Conservation (phyloP, 2,329 filamentous ascomycete genomes). For the Ustilaginoidea virens region DNA sequence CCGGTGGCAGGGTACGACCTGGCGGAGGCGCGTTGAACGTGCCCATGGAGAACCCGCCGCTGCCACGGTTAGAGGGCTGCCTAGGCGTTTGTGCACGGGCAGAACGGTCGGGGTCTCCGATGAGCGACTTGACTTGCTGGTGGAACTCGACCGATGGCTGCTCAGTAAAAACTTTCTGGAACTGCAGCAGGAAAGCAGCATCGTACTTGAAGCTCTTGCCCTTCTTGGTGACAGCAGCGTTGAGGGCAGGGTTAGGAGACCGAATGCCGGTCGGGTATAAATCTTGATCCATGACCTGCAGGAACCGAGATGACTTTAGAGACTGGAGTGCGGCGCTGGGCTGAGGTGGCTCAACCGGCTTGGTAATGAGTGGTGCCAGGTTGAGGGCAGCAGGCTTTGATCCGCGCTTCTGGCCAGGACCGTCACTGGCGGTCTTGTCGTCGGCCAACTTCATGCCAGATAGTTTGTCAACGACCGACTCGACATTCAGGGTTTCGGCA, state of each 20-base stretch:
- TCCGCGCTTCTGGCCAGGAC: constrained; percentile 38
- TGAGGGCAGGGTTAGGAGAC: constrained; percentile 85
- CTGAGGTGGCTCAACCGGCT: constrained; percentile 77
- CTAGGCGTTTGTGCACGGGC: constrained; percentile 40
- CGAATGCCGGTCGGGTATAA: constrained; percentile 72
- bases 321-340: constrained; percentile 89
- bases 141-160: constrained; percentile 93
- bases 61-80: constrained; percentile 36
- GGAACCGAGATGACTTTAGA: constrained; percentile 78
- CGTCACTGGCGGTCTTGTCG: constrained; percentile 28
- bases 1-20: constrained; percentile 48
- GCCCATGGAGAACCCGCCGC: constrained; percentile 50
- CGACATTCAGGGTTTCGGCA: constrained; percentile 19
- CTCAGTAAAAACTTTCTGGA: constrained; percentile 91
- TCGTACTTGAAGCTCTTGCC: constrained; percentile 85
- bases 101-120: constrained; percentile 62
- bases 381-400: constrained; percentile 79
- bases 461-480: constrained; percentile 31
- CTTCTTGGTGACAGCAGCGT: constrained; percentile 64
- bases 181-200: constrained; percentile 87
- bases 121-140: constrained; percentile 68
- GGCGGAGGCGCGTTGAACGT: constrained; percentile 38
- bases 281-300: constrained; percentile 62
- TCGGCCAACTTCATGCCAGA: constrained; percentile 32
- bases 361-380: constrained; percentile 65